Conservation (phyloP, 2,329 filamentous ascomycete genomes). For the Arthrobotrys megalospora region DNA sequence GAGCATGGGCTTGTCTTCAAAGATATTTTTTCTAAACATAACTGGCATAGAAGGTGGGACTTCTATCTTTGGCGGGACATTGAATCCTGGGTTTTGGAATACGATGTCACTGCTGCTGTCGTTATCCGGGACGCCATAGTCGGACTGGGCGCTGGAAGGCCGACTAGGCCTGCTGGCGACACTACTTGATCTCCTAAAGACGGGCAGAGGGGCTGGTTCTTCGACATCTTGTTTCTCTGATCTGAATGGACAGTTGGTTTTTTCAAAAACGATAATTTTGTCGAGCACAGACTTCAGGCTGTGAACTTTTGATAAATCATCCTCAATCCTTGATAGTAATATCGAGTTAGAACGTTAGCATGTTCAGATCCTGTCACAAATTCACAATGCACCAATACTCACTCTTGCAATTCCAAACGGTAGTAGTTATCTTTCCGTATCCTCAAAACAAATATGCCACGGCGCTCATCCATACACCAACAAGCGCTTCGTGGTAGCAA, state of each 20-base stretch:
- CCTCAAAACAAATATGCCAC: slow-evolving; percentile 56
- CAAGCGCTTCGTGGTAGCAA: slow-evolving; percentile 52
- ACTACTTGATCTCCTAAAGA: slow-evolving; percentile 54
- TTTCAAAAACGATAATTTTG: slow-evolving; percentile 55
- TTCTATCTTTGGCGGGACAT: slow-evolving; percentile 18
- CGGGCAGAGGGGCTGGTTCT: slow-evolving; percentile 50
- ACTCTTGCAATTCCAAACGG: slow-evolving; percentile 52
- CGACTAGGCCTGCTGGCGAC: slow-evolving; percentile 36
- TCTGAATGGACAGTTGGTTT: slow-evolving; percentile 54
- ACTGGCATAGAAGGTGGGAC: slow-evolving; percentile 29
- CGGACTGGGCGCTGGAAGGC: slow-evolving; percentile 31
- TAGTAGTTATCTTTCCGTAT: slow-evolving; percentile 59
- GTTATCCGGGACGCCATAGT: slow-evolving; percentile 19
- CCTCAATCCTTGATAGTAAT: slow-evolving; percentile 23
- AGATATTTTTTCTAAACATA: slow-evolving; percentile 41
- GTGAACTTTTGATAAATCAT: slow-evolving; percentile 42
- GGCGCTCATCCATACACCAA: slow-evolving; percentile 57
- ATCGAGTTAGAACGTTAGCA: slow-evolving; percentile 6
- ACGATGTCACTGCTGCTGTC: slow-evolving; percentile 19
- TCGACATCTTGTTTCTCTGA: slow-evolving; percentile 41
- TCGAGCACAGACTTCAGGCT: slow-evolving; percentile 50
- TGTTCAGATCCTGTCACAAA: neutral
- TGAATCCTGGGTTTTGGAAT: slow-evolving; percentile 19
- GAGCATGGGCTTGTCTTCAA: slow-evolving; percentile 42
- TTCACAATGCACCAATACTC: slow-evolving; percentile 7